These are phyloP conservation scores for Trichophyton equinum DNA, from an alignment of 2,329 filamentous ascomycete genomes.

Conservation along the genomic window DNA sequence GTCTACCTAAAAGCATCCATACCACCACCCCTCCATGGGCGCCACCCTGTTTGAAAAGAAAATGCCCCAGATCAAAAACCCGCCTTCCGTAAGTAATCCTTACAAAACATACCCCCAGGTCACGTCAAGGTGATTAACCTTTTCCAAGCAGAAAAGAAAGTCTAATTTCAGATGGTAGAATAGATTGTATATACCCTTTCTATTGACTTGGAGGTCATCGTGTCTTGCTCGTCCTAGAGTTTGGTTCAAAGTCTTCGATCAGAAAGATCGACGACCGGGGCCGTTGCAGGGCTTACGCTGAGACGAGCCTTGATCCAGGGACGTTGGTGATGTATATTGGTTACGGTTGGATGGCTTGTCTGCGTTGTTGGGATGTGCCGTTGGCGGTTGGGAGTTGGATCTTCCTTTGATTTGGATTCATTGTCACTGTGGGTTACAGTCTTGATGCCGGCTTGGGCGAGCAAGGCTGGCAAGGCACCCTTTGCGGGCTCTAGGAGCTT, in stretches of 20 bases:
- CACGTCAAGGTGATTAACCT: background rate
- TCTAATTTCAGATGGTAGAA: background rate
- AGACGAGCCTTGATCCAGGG: constrained; percentile 64
- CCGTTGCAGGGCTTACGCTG: constrained; percentile 57
- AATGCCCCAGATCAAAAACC: background rate
- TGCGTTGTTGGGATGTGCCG: constrained; percentile 20
- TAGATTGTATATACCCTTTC: background rate
- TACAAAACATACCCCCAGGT: background rate
- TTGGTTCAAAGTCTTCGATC: constrained; percentile 76
- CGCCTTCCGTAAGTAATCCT: constrained; percentile 1
- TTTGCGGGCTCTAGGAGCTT: constrained; percentile 40
- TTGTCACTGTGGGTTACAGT: constrained; percentile 28
- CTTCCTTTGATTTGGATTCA: constrained; percentile 17
- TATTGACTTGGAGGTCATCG: no score
- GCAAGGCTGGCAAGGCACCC: constrained; percentile 36
- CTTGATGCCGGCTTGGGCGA: constrained; percentile 37
- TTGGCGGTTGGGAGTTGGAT: constrained; percentile 18
- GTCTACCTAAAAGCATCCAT: background rate
- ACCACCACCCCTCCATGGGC: background rate
- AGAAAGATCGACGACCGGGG: constrained; percentile 59
- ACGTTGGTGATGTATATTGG: constrained; percentile 62
- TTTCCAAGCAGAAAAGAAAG: background rate
- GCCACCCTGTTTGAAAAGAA: background rate
- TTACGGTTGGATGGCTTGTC: constrained; percentile 25
- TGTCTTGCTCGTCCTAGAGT: constrained; percentile 43